These are phyloP conservation scores for Aspergillus homomorphus DNA, from an alignment of 495 filamentous ascomycete genomes.

Conservation along the genomic window DNA sequence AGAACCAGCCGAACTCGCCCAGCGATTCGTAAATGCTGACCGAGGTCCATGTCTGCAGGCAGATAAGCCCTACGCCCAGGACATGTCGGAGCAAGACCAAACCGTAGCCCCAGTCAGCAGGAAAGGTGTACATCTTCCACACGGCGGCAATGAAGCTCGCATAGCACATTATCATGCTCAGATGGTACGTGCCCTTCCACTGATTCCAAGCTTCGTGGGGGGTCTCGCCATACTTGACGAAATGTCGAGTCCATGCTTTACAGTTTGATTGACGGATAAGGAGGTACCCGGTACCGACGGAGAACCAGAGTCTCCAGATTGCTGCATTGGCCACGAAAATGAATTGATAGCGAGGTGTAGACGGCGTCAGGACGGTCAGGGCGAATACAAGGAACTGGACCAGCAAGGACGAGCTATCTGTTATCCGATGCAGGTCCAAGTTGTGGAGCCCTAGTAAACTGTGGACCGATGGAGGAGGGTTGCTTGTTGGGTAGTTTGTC, in stretches of 20 bases:
- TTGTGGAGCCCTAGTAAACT: slow-evolving; percentile 78
- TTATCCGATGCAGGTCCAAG: slow-evolving; percentile 80
- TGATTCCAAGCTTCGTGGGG: slow-evolving; percentile 91
- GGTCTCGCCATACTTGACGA: slow-evolving; percentile 91
- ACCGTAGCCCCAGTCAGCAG: slow-evolving; percentile 79
- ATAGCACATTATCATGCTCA: slow-evolving; percentile 87
- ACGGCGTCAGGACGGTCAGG: slow-evolving; percentile 72
- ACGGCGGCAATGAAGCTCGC: slow-evolving; percentile 84
- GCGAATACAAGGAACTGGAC: slow-evolving; percentile 69
- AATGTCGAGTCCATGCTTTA: slow-evolving; percentile 94
- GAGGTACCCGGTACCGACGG: slow-evolving; percentile 80
- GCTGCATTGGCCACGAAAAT: slow-evolving; percentile 80
- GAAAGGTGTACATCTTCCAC: slow-evolving; percentile 93
- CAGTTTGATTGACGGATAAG: slow-evolving; percentile 80
- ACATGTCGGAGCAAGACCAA: slow-evolving; percentile 83
- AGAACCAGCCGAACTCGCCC: slow-evolving; percentile 99
- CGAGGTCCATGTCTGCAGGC: slow-evolving; percentile 89
- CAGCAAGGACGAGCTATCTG: slow-evolving; percentile 75
- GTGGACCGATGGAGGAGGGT: slow-evolving; percentile 65
- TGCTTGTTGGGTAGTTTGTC: slow-evolving; percentile 33
- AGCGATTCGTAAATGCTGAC: slow-evolving; percentile 93
- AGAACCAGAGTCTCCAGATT: slow-evolving; percentile 88
- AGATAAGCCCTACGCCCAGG: slow-evolving; percentile 72
- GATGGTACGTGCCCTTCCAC: slow-evolving; percentile 94
- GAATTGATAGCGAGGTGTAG: slow-evolving; percentile 66